These are phyloP conservation scores for Stylosanthes scabra DNA, from an alignment of 331 rosid species.

Conservation along the genomic window DNA sequence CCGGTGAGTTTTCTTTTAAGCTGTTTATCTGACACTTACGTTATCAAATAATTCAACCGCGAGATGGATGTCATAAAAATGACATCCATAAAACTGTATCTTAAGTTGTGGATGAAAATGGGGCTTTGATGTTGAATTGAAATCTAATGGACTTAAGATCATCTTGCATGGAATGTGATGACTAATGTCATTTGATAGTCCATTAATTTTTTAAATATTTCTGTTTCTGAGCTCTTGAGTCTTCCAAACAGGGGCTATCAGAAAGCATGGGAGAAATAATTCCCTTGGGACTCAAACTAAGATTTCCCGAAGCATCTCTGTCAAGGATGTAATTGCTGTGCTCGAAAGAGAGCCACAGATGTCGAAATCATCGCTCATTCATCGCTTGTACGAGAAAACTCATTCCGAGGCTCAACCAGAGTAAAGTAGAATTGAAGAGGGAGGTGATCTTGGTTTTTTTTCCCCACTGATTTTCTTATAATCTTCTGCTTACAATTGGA, in stretches of 20 bases:
- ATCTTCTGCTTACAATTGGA: neutral
- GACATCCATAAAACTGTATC: conserved; percentile 1
- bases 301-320: conserved; percentile 65
- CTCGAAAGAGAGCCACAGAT: conserved; percentile 91
- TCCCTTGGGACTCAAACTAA: conserved; percentile 44
- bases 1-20: conserved; percentile 53
- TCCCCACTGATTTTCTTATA: neutral
- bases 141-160: neutral
- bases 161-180: conserved; percentile 4
- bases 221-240: conserved; percentile 25
- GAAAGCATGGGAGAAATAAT: conserved; percentile 69
- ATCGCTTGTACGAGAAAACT: conserved; percentile 68
- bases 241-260: conserved; percentile 41
- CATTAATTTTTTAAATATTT: conserved; percentile 1
- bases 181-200: neutral
- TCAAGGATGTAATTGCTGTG: conserved; percentile 80
- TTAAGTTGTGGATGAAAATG: neutral
- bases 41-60: conserved; percentile 7
- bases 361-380: conserved; percentile 67
- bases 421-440: conserved; percentile 37
- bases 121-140: neutral
- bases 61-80: conserved; percentile 24
- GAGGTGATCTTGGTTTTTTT: conserved; percentile 18
- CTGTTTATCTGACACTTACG: conserved; percentile 22
- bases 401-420: conserved; percentile 53